A percentile compares a stretch with the other conserved stretches of the same genome.
These are phyloP conservation scores for Paramecium tetraurelia DNA, from an alignment of 73 alveolate species.

Conservation along the genomic window DNA sequence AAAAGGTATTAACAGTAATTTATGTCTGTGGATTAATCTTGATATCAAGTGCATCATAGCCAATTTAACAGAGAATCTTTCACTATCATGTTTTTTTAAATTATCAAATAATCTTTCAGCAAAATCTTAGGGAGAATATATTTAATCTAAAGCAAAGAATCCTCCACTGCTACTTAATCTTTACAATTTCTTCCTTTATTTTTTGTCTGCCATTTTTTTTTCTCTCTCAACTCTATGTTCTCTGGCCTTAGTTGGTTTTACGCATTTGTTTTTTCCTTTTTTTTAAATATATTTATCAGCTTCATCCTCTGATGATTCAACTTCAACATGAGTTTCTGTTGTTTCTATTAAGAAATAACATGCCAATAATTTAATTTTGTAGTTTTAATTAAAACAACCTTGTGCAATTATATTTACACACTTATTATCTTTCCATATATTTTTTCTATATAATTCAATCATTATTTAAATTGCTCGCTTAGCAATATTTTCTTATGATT, in stretches of 20 bases:
- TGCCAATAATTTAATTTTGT: slow-evolving; percentile 82
- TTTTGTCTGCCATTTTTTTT: not conserved
- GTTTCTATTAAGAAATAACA: slow-evolving; percentile 85
- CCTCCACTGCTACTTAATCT: not conserved
- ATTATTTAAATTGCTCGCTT: slow-evolving; percentile 27
- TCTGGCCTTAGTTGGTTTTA: slow-evolving; percentile 43
- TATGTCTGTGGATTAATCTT: slow-evolving; percentile 51
- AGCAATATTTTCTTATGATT: slow-evolving; percentile 52
- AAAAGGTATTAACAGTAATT: slow-evolving; percentile 8
- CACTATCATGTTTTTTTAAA: slow-evolving; percentile 43
- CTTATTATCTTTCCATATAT: slow-evolving; percentile 95
- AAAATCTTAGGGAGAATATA: slow-evolving; percentile 57
- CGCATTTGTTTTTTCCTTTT: slow-evolving; percentile 64
- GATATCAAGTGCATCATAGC: slow-evolving; percentile 58
- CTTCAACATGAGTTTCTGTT: slow-evolving; percentile 67
- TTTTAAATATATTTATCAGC: slow-evolving; percentile 75
- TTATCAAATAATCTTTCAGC: slow-evolving; percentile 50
- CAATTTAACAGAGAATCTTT: slow-evolving; percentile 50
- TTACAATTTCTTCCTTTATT: slow-evolving; percentile 2
- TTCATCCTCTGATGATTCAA: slow-evolving; percentile 79
- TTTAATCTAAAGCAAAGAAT: slow-evolving; percentile 49
- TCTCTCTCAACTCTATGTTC: slow-evolving; percentile 41
- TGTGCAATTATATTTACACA: slow-evolving; percentile 69
- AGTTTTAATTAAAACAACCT: slow-evolving; percentile 81
- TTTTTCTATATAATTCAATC: slow-evolving; percentile 73